These are phyloP conservation scores for Trichoderma reesei DNA, from an alignment of 495 filamentous ascomycete species.

Conservation along the genomic window DNA sequence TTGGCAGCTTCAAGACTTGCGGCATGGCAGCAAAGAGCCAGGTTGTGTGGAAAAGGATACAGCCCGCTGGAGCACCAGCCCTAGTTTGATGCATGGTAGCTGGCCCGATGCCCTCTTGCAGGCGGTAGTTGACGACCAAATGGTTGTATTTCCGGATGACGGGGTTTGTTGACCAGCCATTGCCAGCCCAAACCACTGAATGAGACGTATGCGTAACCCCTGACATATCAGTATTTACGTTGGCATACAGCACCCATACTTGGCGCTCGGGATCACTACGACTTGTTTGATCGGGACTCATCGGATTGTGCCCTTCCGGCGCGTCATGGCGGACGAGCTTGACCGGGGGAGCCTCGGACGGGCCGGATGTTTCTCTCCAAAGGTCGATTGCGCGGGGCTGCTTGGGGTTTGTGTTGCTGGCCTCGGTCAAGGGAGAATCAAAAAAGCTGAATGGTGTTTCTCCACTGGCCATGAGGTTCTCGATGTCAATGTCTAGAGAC, in stretches of 20 bases:
- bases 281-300: no score
- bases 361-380: constrained; percentile 19
- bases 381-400: neutral
- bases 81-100: constrained; percentile 31
- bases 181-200: constrained; percentile 28
- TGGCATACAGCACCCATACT: no score
- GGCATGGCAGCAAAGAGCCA: constrained; percentile 31
- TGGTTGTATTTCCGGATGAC: constrained; percentile 32
- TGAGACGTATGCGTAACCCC: no score
- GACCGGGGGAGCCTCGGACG: no score
- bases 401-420: no score
- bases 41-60: constrained; percentile 28
- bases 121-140: constrained; percentile 19
- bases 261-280: no score
- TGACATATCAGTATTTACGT: no score
- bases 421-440: constrained; percentile 15
- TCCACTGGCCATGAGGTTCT: constrained; percentile 20
- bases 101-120: constrained; percentile 23
- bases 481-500: constrained; percentile 18
- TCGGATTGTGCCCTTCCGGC: no score
- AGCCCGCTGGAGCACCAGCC: constrained; percentile 29
- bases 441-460: constrained; percentile 28
- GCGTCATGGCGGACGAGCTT: no score
- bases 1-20: constrained; percentile 12
- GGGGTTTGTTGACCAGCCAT: constrained; percentile 15